phyloP scores from a whole-genome alignment of 2,329 filamentous ascomycete genomes.

The Zarea fungicola region DNA sequence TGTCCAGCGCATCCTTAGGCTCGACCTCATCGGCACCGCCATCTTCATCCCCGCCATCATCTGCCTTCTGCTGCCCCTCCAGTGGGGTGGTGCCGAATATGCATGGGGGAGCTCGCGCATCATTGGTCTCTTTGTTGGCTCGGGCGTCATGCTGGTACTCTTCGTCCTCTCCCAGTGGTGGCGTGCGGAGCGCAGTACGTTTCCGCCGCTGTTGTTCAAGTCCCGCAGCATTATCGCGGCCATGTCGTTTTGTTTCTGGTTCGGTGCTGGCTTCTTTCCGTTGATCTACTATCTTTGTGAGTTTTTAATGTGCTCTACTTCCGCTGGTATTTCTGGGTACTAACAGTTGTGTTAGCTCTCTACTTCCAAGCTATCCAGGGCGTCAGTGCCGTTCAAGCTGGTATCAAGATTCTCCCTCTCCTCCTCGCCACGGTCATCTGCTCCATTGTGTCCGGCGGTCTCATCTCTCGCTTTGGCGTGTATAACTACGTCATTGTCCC shows the following conservation, averaged over 20 bases:
- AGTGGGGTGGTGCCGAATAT: slow-evolving; percentile 51
- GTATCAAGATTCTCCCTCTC: slow-evolving; percentile 18
- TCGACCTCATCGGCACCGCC: slow-evolving; percentile 46
- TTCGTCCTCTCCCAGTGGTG: slow-evolving; percentile 45
- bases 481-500: slow-evolving; percentile 35
- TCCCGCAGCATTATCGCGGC: slow-evolving; percentile 36
- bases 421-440: slow-evolving; percentile 12
- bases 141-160: slow-evolving; percentile 37
- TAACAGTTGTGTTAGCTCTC: slow-evolving; percentile 34
- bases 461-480: slow-evolving; percentile 32
- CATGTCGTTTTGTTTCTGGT: slow-evolving; percentile 42
- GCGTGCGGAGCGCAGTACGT: slow-evolving; percentile 37
- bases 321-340: slow-evolving; percentile 51
- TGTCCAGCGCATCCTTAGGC: slow-evolving; percentile 33
- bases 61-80: slow-evolving; percentile 49
- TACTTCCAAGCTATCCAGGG: slow-evolving; percentile 37
- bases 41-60: slow-evolving; percentile 48
- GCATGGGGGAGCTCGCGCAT: slow-evolving; percentile 45
- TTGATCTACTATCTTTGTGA: slow-evolving; percentile 42
- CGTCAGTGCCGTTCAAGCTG: slow-evolving; percentile 26
- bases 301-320: too few relatives aligned
- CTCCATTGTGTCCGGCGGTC: slow-evolving; percentile 19
- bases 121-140: slow-evolving; percentile 47
- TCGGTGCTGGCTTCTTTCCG: slow-evolving; percentile 48
- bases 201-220: slow-evolving; percentile 42